Base-by-base conservation (phyloP, 2,329 filamentous ascomycete species). In the Aspergillus hortae region DNA sequence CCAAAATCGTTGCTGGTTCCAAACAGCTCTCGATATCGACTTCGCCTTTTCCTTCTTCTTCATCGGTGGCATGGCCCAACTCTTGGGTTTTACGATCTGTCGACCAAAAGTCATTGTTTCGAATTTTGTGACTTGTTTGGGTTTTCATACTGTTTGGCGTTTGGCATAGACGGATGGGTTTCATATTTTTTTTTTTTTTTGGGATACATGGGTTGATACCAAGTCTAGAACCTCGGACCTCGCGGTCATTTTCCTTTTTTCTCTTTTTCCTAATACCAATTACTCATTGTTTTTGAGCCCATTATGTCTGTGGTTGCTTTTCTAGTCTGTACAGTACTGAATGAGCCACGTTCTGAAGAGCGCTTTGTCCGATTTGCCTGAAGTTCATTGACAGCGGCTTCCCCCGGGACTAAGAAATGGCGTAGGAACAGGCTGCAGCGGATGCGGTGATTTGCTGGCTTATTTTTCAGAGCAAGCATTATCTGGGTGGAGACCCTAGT, bases 171-270 rank as follows among this genome's bases (percentile, higher is more conserved):
- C 61, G 69, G 62, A 65, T 45, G 59, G 65, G 62, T 56, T 49
- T 65, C 62, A 52, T 56, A 56, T 48, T 55, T 53, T 46, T 49
- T 40, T 54, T 48, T 55, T 53, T 46, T 49, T 40, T 54, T 65
- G 66, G 67, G 62, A 67, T 67, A 59, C 63, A 68, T 66, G 67
- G 66, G 58, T 63, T 70, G 68, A 71, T 71, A 72, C 69, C 68
- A 71, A 62, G 61, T 62, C 50, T 72, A 72, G 69, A 72, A 60
- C 59, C 59, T 59, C 61, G 54, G 69, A 69, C 69, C 67, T 66
- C 69, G 58, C 67, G 67, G 69, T 70, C 67, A 62, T 61, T 57
- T 43, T 52, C 33, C 27, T 58, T 61, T 43, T 52, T 44, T 54
- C 47, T 49, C 47, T 44, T 56, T 56, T 56, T 19, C 19, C 46